Percentiles rank a stretch among this genome's conserved stretches.
Conservation (phyloP, 768 basidiomycete species). For the Leccinum uliginosum region DNA sequence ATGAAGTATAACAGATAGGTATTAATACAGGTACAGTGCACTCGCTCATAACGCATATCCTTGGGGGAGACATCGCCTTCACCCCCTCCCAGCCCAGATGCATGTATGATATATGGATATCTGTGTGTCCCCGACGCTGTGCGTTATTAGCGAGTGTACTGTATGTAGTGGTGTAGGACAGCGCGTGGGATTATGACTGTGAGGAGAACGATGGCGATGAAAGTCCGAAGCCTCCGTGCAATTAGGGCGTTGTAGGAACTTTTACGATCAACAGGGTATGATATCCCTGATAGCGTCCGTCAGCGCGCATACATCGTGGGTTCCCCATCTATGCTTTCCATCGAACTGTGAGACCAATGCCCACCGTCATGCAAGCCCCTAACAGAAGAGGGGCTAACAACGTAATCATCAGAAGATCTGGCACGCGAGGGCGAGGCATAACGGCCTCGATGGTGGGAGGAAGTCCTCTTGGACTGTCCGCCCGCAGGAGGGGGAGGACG, state of each 20-base stretch:
- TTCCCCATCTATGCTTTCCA: background rate
- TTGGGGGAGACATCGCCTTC: too few relatives aligned
- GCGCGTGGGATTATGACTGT: too few relatives aligned
- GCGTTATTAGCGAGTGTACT: too few relatives aligned
- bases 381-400: slow-evolving; percentile 2
- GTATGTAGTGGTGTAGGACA: too few relatives aligned
- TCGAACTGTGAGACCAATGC: background rate
- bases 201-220: too few relatives aligned
- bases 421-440: background rate
- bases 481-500: background rate
- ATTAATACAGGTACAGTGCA: too few relatives aligned
- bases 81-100: too few relatives aligned
- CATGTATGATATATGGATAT: too few relatives aligned
- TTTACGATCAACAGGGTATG: background rate
- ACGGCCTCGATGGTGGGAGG: background rate
- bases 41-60: too few relatives aligned
- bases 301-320: background rate
- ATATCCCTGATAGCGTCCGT: background rate
- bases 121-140: too few relatives aligned
- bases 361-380: background rate
- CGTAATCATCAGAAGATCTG: background rate
- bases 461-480: background rate
- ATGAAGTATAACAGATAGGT: too few relatives aligned
- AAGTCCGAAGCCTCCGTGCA: background rate
- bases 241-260: background rate